Evolutionary conservation across 192 early-diverging fungal species (phyloP).

Genomic region (Gigaspora rosea): DNA sequence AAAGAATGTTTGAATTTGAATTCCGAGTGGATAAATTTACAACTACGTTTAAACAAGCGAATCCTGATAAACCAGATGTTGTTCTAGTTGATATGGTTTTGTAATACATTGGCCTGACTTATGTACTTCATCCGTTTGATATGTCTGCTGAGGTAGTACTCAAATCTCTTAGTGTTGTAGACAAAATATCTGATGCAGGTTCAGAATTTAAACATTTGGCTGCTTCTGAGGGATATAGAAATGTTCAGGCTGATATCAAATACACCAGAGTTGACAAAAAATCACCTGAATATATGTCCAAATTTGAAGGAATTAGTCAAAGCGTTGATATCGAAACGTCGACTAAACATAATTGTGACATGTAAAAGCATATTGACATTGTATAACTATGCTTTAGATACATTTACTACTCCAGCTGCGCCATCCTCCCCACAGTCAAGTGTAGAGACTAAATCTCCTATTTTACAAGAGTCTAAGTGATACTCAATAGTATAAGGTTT

Average conservation of each 20-base stretch:
- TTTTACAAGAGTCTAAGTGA: slow-evolving; percentile 42
- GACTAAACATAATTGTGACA: no score
- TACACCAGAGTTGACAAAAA: slow-evolving; percentile 72
- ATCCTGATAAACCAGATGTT: slow-evolving; percentile 46
- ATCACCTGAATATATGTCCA: slow-evolving; percentile 72
- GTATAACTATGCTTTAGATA: slow-evolving; percentile 82
- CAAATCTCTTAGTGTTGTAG: slow-evolving; percentile 76
- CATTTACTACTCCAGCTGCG: slow-evolving; percentile 54
- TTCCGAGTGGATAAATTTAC: slow-evolving; percentile 73
- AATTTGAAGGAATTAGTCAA: slow-evolving; percentile 79
- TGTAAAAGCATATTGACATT: slow-evolving; percentile 69
- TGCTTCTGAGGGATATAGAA: slow-evolving; percentile 48
- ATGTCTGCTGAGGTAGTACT: slow-evolving; percentile 76
- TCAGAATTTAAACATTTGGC: slow-evolving; percentile 64
- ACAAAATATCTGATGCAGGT: slow-evolving; percentile 53
- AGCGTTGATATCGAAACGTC: slow-evolving; percentile 78
- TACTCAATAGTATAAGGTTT: slow-evolving; percentile 78
- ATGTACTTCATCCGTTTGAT: slow-evolving; percentile 71
- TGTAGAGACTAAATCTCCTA: not conserved
- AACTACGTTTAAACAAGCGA: slow-evolving; percentile 63
- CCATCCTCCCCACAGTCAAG: slow-evolving; percentile 21
- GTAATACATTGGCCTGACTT: slow-evolving; percentile 67
- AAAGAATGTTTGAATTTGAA: slow-evolving; percentile 55
- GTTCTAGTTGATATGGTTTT: slow-evolving; percentile 70
- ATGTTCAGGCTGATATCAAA: slow-evolving; percentile 51